phyloP scores from a whole-genome alignment of 805 yeast species.

The Metschnikowia colocasiae region DNA sequence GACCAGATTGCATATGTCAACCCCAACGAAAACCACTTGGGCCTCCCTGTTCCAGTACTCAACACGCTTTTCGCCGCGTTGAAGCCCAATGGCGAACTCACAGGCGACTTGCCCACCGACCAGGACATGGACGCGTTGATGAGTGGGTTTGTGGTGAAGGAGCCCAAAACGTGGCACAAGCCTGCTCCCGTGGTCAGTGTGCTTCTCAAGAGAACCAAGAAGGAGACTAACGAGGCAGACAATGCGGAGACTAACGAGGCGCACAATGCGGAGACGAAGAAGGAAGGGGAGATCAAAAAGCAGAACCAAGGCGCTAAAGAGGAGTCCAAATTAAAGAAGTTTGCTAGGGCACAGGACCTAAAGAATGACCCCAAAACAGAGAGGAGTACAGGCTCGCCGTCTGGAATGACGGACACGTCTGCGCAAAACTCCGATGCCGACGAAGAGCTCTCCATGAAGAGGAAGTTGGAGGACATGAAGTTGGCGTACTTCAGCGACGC shows the following conservation, averaged over 20 bases:
- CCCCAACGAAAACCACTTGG: constrained; percentile 45
- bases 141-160: constrained; percentile 55
- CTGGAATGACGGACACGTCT: constrained; percentile 45
- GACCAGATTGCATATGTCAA: constrained; percentile 52
- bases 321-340: constrained; percentile 19
- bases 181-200: constrained; percentile 38
- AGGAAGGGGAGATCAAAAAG: neutral
- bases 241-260: neutral
- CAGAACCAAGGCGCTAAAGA: neutral
- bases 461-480: constrained; percentile 45
- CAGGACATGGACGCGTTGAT: constrained; percentile 60
- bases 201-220: constrained; percentile 29
- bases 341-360: neutral
- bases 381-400: constrained; percentile 10
- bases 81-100: constrained; percentile 42
- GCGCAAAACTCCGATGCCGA: constrained; percentile 38
- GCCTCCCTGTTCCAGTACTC: constrained; percentile 45
- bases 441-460: constrained; percentile 40
- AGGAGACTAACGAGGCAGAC: constrained; percentile 2
- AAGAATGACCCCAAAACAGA: neutral
- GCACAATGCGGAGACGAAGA: neutral
- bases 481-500: constrained; percentile 53
- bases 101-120: constrained; percentile 51
- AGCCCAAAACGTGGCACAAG: constrained; percentile 49
- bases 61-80: constrained; percentile 38